Conservation (phyloP, 129 eudicot species). For the Dittrichia graveolens region DNA sequence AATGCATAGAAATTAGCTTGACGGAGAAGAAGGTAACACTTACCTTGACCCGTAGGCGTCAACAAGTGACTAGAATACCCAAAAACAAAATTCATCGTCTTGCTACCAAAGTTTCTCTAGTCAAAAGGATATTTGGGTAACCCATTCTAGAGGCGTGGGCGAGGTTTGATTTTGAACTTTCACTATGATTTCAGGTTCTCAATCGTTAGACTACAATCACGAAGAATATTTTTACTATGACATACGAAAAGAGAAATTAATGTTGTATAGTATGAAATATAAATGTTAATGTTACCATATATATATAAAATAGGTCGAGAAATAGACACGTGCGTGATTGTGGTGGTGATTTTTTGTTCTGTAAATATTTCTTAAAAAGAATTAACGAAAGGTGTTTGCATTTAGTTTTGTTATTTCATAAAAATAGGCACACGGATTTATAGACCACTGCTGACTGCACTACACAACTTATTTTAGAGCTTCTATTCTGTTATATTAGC, state of each 20-base stretch:
- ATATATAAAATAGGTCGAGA: background rate
- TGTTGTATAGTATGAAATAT: constrained; percentile 17
- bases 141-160: too few species aligned
- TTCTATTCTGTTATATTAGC: too few species aligned
- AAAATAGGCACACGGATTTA: too few species aligned
- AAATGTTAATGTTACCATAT: background rate
- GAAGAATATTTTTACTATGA: too few species aligned
- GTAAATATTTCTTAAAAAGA: too few species aligned
- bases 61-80: constrained; percentile 24
- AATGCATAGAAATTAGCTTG: constrained; percentile 69
- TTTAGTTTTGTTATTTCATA: too few species aligned
- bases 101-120: constrained; percentile 29
- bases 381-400: too few species aligned
- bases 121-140: constrained; percentile 38
- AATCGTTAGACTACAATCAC: background rate
- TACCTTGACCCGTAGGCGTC: constrained; percentile 43
- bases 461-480: too few species aligned
- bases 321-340: background rate
- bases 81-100: constrained; percentile 17
- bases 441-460: too few species aligned
- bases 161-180: too few species aligned
- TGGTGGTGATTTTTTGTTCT: too few species aligned
- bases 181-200: too few species aligned
- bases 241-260: background rate
- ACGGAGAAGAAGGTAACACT: constrained; percentile 65